Evolutionary conservation across 2,329 filamentous ascomycete genomes (phyloP).

Genomic region (Alternaria incomplexa): DNA sequence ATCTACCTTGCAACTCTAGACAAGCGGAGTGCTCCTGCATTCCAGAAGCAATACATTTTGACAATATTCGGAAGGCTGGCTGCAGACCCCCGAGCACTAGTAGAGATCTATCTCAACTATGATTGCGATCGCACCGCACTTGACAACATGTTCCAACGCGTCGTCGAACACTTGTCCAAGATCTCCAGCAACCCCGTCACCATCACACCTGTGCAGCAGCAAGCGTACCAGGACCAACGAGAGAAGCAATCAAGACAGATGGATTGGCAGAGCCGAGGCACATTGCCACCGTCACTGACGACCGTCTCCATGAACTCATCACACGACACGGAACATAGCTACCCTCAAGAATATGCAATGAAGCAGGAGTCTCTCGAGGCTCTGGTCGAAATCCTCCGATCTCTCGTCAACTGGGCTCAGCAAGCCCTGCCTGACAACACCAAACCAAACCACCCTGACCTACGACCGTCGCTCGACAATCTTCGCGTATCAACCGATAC

Average conservation of each 20-base stretch:
- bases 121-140: constrained; percentile 91
- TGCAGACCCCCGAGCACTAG: constrained; percentile 83
- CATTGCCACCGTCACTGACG: constrained; percentile 83
- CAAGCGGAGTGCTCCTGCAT: constrained; percentile 80
- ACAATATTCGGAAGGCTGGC: constrained; percentile 83
- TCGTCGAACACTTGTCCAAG: constrained; percentile 91
- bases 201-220: constrained; percentile 78
- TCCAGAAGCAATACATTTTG: constrained; percentile 93
- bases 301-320: constrained; percentile 71
- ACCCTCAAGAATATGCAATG: constrained; percentile 87
- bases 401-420: constrained; percentile 90
- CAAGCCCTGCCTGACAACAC: constrained; percentile 63
- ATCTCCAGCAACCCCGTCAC: constrained; percentile 80
- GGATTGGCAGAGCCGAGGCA: constrained; percentile 88
- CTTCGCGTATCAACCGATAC: constrained; percentile 79
- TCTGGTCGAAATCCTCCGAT: constrained; percentile 85
- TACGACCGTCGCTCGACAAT: constrained; percentile 63
- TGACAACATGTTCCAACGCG: constrained; percentile 94
- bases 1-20: constrained; percentile 94
- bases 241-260: constrained; percentile 64
- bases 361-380: constrained; percentile 90
- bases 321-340: constrained; percentile 68
- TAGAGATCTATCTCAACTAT: constrained; percentile 97
- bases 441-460: constrained; percentile 52
- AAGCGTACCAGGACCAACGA: constrained; percentile 82